phyloP scores from a whole-genome alignment of 2,329 filamentous ascomycete species.

The Botrytis byssoidea region DNA sequence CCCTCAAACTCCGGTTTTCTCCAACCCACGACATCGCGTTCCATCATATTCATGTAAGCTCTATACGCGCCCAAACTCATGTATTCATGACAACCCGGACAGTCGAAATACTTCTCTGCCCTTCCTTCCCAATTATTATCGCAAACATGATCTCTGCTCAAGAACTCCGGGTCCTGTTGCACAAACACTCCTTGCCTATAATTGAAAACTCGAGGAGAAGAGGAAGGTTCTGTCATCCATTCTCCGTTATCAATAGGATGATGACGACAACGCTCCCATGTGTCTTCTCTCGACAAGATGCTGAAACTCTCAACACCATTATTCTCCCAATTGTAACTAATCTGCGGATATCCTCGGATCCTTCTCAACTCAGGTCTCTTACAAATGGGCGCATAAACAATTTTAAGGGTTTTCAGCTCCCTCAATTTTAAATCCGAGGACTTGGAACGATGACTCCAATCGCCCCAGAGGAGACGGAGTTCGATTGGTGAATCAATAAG shows the following conservation, averaged over 20 bases:
- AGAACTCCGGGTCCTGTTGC: neutral
- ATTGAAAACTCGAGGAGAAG: neutral
- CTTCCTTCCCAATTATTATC: neutral
- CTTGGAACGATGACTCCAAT: neutral
- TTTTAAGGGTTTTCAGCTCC: constrained; percentile 3
- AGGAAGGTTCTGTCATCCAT: constrained; percentile 4
- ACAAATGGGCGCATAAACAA: constrained; percentile 10
- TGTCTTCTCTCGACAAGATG: neutral
- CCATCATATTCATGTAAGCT: constrained; percentile 11
- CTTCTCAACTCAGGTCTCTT: neutral
- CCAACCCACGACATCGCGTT: neutral
- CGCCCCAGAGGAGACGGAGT: constrained; percentile 11
- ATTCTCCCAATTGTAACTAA: neutral
- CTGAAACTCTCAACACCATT: neutral
- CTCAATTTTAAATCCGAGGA: neutral
- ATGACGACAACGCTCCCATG: constrained; percentile 3
- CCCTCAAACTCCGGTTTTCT: neutral
- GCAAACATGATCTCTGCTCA: neutral
- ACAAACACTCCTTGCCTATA: constrained; percentile 3
- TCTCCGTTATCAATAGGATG: neutral
- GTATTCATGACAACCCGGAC: constrained; percentile 5
- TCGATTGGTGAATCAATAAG: constrained; percentile 12
- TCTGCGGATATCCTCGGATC: neutral
- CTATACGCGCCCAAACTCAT: constrained; percentile 8
- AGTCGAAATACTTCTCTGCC: constrained; percentile 3